Base-by-base conservation (phyloP, 2,329 filamentous ascomycete species). In the Fusarium piperis region DNA sequence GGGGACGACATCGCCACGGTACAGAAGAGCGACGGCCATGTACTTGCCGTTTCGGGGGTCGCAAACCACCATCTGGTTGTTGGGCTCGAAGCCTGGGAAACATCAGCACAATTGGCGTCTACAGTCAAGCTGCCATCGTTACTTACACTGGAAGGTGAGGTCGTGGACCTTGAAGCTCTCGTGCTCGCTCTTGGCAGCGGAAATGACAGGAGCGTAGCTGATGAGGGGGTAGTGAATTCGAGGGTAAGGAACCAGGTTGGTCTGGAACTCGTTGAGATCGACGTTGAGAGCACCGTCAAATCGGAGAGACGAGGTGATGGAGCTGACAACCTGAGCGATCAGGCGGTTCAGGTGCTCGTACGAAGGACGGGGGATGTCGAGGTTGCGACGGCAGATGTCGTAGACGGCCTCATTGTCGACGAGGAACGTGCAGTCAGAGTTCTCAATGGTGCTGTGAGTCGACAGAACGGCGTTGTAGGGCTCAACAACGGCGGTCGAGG, bases 111-210 rank as follows among this genome's bases (percentile, higher is more conserved):
- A 26, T 59, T 16, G 4, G 9, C 35, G 12, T 33, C 4, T 2
- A 12, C 11, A 8, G 9, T 6, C 46, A 32, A 10, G 33, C 53
- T 20, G 44, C 13, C 20, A 7, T 20, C 1, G 6, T 16, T 5
- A 84, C 88, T 79, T 85, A 92, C 91, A 92, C 81, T 92, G 90
- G 84, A 92, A 90, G 79, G 91, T 93, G 71, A 93, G 83, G 74
- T 96, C 94, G 70, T 90, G 88, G 62, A 94, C 91, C 87, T 94
- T 94, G 90, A 95, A 95, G 86, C 92, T 94, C 86, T 96, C 93
- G 79, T 96, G 93, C 53, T 91, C 89, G 82, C 92, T 94, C 88
- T 93, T 93, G 85, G 88, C 86, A 65, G 90, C 89, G 23, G 90
- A 92, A 72, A 93, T 86, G 75, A 93, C 91, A 33, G 91, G 91